These are phyloP conservation scores for Colletotrichum gloeosporioides DNA, from an alignment of 2,329 filamentous ascomycete species.

Conservation along the genomic window DNA sequence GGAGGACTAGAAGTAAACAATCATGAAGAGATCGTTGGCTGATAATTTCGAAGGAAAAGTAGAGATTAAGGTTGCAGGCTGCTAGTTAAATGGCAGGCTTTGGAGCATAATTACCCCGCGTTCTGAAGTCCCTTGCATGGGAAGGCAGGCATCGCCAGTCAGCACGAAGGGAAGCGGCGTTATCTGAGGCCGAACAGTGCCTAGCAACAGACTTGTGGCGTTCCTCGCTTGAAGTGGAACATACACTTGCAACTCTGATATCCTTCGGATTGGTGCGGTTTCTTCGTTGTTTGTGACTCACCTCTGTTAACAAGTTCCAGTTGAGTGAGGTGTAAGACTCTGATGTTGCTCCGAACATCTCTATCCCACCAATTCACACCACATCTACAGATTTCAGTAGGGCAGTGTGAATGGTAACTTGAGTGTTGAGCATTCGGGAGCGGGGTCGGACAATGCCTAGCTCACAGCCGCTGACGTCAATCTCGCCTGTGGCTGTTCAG, in stretches of 20 bases:
- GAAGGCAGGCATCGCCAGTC: not conserved
- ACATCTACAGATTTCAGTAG: not conserved
- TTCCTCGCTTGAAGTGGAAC: not conserved
- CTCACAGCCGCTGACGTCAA: not conserved
- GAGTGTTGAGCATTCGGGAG: not conserved
- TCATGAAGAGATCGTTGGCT: not conserved
- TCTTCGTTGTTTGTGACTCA: not conserved
- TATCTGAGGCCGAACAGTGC: not conserved
- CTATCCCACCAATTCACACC: not conserved
- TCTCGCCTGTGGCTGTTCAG: not conserved
- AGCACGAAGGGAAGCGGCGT: not conserved
- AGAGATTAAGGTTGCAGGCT: not conserved
- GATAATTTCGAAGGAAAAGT: not conserved
- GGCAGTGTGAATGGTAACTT: fast-evolving
- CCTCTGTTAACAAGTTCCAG: not conserved
- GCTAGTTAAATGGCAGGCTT: not conserved
- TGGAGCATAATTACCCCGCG: not conserved
- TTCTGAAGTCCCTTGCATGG: not conserved
- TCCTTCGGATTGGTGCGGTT: not conserved
- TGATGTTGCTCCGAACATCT: not conserved
- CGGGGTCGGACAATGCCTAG: not conserved
- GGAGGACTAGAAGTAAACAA: not conserved
- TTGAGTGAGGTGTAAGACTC: not conserved
- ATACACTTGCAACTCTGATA: not conserved
- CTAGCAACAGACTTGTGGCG: not conserved